These are phyloP conservation scores for Komagataella phaffii DNA, from an alignment of 805 yeast genomes.

Conservation along the genomic window DNA sequence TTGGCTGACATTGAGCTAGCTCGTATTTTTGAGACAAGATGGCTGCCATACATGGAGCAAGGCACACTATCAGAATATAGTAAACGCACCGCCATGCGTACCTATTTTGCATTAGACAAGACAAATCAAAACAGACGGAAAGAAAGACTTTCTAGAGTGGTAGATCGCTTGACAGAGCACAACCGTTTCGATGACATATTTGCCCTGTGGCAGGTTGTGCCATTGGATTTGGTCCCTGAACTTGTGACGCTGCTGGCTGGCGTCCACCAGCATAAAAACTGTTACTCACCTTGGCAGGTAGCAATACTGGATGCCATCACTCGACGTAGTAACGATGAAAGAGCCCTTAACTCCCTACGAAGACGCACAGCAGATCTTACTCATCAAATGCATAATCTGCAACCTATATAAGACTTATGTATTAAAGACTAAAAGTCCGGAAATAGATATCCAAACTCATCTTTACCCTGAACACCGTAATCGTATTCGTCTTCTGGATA, in stretches of 20 bases:
- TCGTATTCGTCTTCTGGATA: conserved; percentile 75
- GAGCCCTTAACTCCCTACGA: background rate
- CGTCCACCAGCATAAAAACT: background rate
- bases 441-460: conserved; percentile 17
- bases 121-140: background rate
- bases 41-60: background rate
- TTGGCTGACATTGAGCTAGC: background rate
- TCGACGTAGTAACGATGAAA: background rate
- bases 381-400: background rate
- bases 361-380: background rate
- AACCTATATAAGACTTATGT: background rate
- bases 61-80: background rate
- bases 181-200: background rate
- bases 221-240: background rate
- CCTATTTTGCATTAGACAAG: background rate
- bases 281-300: background rate
- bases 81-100: background rate
- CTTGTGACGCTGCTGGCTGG: background rate
- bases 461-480: conserved; percentile 61
- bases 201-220: background rate
- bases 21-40: background rate
- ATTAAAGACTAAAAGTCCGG: conserved; percentile 13
- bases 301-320: background rate
- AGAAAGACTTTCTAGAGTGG: background rate
- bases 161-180: background rate